These are phyloP conservation scores for Sporopachydermia cereana DNA, from an alignment of 1,139 yeast genomes.

Conservation along the genomic window DNA sequence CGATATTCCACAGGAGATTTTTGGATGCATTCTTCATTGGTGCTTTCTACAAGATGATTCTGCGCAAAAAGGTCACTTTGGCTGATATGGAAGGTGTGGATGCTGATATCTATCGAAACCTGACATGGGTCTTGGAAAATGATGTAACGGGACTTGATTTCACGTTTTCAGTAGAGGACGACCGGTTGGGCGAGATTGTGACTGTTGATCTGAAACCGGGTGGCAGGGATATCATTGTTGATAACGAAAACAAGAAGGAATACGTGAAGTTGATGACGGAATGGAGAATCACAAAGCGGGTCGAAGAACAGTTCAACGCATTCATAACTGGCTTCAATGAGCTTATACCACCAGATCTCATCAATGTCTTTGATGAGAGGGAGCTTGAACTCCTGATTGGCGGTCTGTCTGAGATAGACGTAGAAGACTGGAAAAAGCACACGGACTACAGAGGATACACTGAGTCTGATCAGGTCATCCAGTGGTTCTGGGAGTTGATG, in stretches of 20 bases:
- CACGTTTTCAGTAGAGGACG: slow-evolving; percentile 92
- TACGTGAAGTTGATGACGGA: slow-evolving; percentile 91
- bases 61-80: slow-evolving; percentile 83
- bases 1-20: slow-evolving; percentile 96
- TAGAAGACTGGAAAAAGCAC: slow-evolving; percentile 97
- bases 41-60: slow-evolving; percentile 95
- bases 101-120: slow-evolving; percentile 87
- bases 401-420: slow-evolving; percentile 95
- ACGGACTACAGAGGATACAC: slow-evolving; percentile 97
- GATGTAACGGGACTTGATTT: slow-evolving; percentile 80
- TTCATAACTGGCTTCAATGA: slow-evolving; percentile 96
- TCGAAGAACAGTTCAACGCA: slow-evolving; percentile 91
- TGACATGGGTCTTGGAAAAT: slow-evolving; percentile 92
- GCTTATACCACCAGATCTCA: slow-evolving; percentile 90
- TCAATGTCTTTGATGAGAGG: slow-evolving; percentile 93
- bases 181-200: slow-evolving; percentile 87
- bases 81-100: slow-evolving; percentile 99
- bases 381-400: slow-evolving; percentile 94
- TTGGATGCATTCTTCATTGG: slow-evolving; percentile 97
- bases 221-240: slow-evolving; percentile 82
- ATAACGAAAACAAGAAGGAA: slow-evolving; percentile 89
- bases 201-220: slow-evolving; percentile 83
- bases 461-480: slow-evolving; percentile 90
- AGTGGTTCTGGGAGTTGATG: slow-evolving; percentile 97
- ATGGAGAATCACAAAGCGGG: slow-evolving; percentile 90